Conservation (phyloP, 2,329 filamentous ascomycete genomes). For the Monilinia aucupariae region DNA sequence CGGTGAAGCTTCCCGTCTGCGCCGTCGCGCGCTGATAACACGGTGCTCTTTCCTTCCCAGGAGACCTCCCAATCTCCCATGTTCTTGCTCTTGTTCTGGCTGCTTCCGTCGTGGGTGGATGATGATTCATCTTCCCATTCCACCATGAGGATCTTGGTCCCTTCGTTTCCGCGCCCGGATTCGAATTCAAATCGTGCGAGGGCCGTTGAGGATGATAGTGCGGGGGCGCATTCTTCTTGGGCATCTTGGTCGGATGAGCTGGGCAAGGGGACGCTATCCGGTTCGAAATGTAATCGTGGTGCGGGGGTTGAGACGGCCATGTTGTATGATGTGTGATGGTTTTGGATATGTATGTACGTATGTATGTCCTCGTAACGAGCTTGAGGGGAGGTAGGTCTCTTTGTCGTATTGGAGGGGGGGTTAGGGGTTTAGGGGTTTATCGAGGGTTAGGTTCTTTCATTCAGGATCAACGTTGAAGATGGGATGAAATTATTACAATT, state of each 20-base stretch:
- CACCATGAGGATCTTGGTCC: conserved; percentile 88
- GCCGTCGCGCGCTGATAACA: conserved; percentile 48
- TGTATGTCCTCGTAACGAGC: neutral
- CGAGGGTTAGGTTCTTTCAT: neutral
- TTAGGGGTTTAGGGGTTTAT: neutral
- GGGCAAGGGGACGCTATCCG: conserved; percentile 27
- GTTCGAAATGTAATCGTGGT: conserved; percentile 28
- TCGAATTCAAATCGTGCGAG: conserved; percentile 85
- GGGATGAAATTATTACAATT: neutral
- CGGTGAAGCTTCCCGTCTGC: conserved; percentile 44
- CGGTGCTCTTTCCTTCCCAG: conserved; percentile 75
- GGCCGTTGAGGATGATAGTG: conserved; percentile 51
- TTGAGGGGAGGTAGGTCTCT: neutral
- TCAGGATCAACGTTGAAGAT: neutral
- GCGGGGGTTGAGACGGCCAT: conserved; percentile 29
- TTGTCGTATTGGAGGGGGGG: neutral
- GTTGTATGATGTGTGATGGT: neutral
- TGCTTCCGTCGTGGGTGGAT: conserved; percentile 43
- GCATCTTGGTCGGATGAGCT: conserved; percentile 29
- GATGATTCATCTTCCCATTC: conserved; percentile 65
- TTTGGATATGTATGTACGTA: neutral
- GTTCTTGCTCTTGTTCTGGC: conserved; percentile 42
- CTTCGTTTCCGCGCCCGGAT: conserved; percentile 67
- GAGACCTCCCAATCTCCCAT: conserved; percentile 62
- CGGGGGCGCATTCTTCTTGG: conserved; percentile 34